A percentile compares a stretch with the other conserved stretches of the same genome.
Evolutionary conservation across 2,329 filamentous ascomycete species (phyloP).

Genomic region (Phialocephala sp.): DNA sequence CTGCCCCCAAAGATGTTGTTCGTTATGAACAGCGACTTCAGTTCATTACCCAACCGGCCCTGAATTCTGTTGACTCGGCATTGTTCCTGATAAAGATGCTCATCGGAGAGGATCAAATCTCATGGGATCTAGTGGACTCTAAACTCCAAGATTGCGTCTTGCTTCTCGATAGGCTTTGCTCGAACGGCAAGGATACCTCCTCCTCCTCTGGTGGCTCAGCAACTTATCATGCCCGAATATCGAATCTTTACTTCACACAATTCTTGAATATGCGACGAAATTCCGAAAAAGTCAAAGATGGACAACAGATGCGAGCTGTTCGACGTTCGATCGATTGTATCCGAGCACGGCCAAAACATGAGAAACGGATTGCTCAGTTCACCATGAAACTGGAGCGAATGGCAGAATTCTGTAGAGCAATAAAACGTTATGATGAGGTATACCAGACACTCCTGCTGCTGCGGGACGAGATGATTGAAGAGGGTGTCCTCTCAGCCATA

Average conservation of each 20-base stretch:
- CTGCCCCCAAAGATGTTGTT: constrained; percentile 60
- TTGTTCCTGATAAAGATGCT: constrained; percentile 61
- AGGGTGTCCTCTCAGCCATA: constrained; percentile 61
- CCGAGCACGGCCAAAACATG: constrained; percentile 56
- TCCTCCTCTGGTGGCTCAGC: constrained; percentile 32
- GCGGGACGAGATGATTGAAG: constrained; percentile 64
- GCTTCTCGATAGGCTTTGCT: constrained; percentile 56
- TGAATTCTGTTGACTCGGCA: constrained; percentile 64
- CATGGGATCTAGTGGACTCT: constrained; percentile 62
- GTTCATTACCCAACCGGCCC: constrained; percentile 54
- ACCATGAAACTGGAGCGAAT: constrained; percentile 70
- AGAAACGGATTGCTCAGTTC: constrained; percentile 65
- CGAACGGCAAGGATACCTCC: neutral
- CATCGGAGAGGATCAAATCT: constrained; percentile 52
- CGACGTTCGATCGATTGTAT: constrained; percentile 69
- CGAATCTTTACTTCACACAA: constrained; percentile 72
- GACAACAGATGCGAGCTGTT: constrained; percentile 59
- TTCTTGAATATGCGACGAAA: constrained; percentile 58
- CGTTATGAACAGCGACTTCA: constrained; percentile 66
- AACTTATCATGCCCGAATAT: constrained; percentile 69
- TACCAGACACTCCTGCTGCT: constrained; percentile 63
- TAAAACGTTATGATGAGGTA: constrained; percentile 61
- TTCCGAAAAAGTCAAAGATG: constrained; percentile 48
- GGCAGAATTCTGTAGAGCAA: constrained; percentile 62
- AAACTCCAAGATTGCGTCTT: constrained; percentile 61